A percentile compares a stretch with the other conserved stretches of the same genome.
Conservation (phyloP, 495 filamentous ascomycete genomes). For the Neurospora hispaniola region DNA sequence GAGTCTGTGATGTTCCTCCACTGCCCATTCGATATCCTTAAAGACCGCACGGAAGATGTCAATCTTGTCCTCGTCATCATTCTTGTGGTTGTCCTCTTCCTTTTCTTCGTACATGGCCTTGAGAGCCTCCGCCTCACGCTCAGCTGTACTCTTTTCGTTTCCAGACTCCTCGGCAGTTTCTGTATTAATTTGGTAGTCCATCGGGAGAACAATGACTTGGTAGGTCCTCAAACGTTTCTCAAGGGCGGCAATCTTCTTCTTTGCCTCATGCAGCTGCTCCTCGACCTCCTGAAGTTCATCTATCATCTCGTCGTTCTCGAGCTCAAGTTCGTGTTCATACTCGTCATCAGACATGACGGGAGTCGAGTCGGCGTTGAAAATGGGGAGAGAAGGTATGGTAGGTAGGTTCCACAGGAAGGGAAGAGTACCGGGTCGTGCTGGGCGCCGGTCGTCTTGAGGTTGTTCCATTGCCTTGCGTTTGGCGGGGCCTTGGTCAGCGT, state of each 20-base stretch:
- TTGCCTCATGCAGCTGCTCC: background rate
- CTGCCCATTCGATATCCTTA: background rate
- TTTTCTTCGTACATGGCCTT: background rate
- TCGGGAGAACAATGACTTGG: background rate
- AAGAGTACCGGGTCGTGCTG: background rate
- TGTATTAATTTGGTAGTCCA: background rate
- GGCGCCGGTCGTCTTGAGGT: background rate
- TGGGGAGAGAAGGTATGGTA: background rate
- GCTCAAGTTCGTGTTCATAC: background rate
- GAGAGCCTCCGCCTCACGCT: background rate
- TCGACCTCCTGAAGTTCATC: background rate
- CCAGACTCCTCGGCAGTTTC: background rate
- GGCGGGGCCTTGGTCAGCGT: background rate
- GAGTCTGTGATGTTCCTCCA: background rate
- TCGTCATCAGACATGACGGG: background rate
- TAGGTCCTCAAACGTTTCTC: background rate
- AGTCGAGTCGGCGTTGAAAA: background rate
- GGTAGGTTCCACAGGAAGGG: background rate
- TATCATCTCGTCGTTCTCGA: background rate
- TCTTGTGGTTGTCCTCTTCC: background rate
- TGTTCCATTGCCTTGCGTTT: background rate
- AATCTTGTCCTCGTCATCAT: background rate
- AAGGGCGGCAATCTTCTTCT: background rate
- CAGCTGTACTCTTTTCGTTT: background rate
- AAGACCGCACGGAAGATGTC: background rate